Evolutionary conservation across 2,329 filamentous ascomycete genomes (phyloP), one percentile per base, ranked within the genome.

Genomic region (Stagonosporopsis rhizophila): DNA sequence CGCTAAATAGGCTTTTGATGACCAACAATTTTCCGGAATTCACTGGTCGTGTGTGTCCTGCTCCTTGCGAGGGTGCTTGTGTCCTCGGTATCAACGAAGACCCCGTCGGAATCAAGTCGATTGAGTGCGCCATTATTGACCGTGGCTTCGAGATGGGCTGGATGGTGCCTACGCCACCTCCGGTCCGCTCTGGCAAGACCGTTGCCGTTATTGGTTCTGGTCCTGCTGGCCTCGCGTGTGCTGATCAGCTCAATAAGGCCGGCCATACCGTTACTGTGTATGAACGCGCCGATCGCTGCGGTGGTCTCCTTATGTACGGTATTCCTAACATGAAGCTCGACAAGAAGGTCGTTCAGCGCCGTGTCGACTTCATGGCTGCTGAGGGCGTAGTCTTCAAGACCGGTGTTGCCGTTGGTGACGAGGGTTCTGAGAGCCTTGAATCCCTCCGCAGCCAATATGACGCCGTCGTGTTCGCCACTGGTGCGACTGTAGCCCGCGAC

Each of bases 321-420:
- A 98, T 98, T 66, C 94, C 94, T 65, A 98, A 98, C 83, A 98
- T 98, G 94, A 98, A 98, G 83, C 89, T 98, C 38, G 94, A 98
- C 82, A 98, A 98, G 85, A 92, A 92, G 74, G 88, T 97, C 62
- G 94, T 98, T 58, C 94, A 97, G 83, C 90, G 94, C 48, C 90
- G 94, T 76, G 92, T 95, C 44, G 91, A 97, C 78, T 92, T 98
- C 78, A 94, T 97, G 91, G 91, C 90, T 51, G 85, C 88, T 3
- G 94, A 97, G 79, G 94, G 94, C 44, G 81, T 97, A 72, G 83
- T 84, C 47, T 96, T 96, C 80, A 87, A 91, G 78, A 90, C 90
- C 28, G 87, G 88, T 59, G 87, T 91, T 52, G 80, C 87, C 32
- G 85, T 98, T 67, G 94, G 93, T 41, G 89, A 95, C 62, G 88